phyloP scores from a whole-genome alignment of 208 protist genomes.

The Wallacemonas collosoma region DNA sequence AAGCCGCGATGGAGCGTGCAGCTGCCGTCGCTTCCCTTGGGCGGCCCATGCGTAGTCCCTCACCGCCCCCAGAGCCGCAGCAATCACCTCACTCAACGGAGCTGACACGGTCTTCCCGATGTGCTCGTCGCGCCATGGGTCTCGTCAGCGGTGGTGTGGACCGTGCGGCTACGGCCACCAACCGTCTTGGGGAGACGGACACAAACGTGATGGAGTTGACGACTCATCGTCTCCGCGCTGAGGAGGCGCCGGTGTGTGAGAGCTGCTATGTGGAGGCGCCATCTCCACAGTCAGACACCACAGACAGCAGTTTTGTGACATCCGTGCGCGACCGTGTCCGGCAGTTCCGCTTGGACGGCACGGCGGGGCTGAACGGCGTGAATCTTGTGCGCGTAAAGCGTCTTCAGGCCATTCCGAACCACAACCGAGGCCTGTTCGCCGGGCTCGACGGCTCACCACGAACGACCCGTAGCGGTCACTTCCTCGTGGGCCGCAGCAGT shows the following conservation, averaged over 20 bases:
- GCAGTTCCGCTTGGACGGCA: not conserved
- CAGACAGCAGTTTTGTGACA: not conserved
- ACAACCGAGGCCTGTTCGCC: conserved; percentile 71
- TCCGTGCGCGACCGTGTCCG: not conserved
- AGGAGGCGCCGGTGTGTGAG: too few species aligned
- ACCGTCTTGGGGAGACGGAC: too few species aligned
- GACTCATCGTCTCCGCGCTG: too few species aligned
- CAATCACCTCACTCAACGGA: too few species aligned
- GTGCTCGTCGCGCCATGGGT: not conserved
- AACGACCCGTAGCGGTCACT: conserved; percentile 51
- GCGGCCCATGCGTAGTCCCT: not conserved
- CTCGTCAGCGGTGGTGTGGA: not conserved
- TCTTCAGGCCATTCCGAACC: conserved; percentile 45
- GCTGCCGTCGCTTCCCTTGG: conserved; percentile 12
- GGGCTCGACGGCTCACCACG: conserved; percentile 25
- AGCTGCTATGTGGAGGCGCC: too few species aligned
- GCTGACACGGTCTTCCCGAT: not conserved
- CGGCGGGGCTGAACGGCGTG: conserved; percentile 13
- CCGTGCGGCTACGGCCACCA: too few species aligned
- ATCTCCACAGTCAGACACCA: not conserved
- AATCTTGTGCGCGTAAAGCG: conserved; percentile 54
- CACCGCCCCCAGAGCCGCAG: not conserved
- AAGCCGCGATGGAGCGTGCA: conserved; percentile 9
- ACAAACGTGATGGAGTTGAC: too few species aligned
- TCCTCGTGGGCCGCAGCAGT: conserved; percentile 28